phyloP scores from a whole-genome alignment of 1,139 yeast genomes.

The Yamadazyma friedrichii region DNA sequence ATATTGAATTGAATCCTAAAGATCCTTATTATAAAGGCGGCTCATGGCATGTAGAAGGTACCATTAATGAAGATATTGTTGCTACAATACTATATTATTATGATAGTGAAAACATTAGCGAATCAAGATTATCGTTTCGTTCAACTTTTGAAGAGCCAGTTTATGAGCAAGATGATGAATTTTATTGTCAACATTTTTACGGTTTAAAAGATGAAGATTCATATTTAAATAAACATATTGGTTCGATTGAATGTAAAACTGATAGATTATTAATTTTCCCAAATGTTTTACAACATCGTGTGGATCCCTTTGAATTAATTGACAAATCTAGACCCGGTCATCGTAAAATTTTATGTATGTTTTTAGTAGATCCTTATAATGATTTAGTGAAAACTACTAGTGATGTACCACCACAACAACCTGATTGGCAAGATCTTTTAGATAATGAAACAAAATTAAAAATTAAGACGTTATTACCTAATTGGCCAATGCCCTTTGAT shows the following conservation, averaged over 20 bases:
- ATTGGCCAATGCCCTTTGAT: slow-evolving; percentile 21
- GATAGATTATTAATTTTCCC: slow-evolving; percentile 38
- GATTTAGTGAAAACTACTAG: slow-evolving; percentile 27
- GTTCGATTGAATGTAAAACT: slow-evolving; percentile 25
- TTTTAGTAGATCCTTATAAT: slow-evolving; percentile 39
- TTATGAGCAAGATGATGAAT: slow-evolving; percentile 36
- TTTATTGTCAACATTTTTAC: slow-evolving; percentile 23
- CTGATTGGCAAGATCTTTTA: slow-evolving; percentile 33
- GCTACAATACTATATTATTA: slow-evolving; percentile 45
- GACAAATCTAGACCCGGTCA: slow-evolving; percentile 37
- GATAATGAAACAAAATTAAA: neutral
- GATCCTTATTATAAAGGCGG: slow-evolving; percentile 41
- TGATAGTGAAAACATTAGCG: slow-evolving; percentile 39
- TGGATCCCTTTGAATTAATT: slow-evolving; percentile 35
- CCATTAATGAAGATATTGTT: slow-evolving; percentile 41
- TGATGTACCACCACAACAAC: slow-evolving; percentile 42
- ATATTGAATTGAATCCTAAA: slow-evolving; percentile 44
- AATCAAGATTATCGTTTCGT: slow-evolving; percentile 34
- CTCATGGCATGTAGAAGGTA: slow-evolving; percentile 48
- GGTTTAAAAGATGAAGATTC: slow-evolving; percentile 30
- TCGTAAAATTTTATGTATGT: slow-evolving; percentile 41
- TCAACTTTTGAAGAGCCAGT: slow-evolving; percentile 30
- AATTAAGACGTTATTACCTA: neutral
- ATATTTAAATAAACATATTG: slow-evolving; percentile 20
- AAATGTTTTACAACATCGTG: slow-evolving; percentile 39